Evolutionary conservation across 2,329 filamentous ascomycete genomes (phyloP).

Genomic region (Cryphonectria parasitica): DNA sequence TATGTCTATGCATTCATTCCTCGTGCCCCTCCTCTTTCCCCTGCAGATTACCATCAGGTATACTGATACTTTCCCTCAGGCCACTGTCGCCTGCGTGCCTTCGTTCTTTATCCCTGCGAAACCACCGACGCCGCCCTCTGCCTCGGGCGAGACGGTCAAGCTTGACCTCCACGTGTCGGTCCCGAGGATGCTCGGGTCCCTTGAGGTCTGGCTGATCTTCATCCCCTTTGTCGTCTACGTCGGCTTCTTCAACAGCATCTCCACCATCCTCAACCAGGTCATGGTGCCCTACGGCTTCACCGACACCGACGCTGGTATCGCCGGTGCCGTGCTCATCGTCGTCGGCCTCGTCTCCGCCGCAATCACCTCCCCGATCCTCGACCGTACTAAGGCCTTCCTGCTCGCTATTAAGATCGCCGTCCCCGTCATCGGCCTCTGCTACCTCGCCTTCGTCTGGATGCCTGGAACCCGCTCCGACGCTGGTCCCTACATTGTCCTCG

Average conservation of each 20-base stretch:
- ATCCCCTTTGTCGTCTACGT: constrained; percentile 84
- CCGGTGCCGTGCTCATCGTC: constrained; percentile 85
- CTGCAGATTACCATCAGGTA: not conserved
- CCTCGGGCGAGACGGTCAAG: constrained; percentile 66
- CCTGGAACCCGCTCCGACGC: constrained; percentile 63
- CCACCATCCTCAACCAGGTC: constrained; percentile 87
- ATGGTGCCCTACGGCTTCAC: constrained; percentile 83
- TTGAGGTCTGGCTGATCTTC: constrained; percentile 80
- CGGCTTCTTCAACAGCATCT: constrained; percentile 91
- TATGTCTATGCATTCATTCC: constrained; percentile 46
- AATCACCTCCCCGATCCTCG: constrained; percentile 78
- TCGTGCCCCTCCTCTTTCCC: not conserved
- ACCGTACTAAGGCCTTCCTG: constrained; percentile 81
- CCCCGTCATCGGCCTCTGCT: constrained; percentile 73
- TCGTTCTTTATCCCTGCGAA: constrained; percentile 78
- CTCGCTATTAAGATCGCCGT: constrained; percentile 72
- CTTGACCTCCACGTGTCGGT: constrained; percentile 55
- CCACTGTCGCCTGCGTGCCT: constrained; percentile 69
- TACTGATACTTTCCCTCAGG: constrained; percentile 42
- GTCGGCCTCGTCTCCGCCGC: constrained; percentile 81
- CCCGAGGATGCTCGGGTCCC: constrained; percentile 58
- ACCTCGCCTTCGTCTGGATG: constrained; percentile 82
- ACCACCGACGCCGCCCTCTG: constrained; percentile 77
- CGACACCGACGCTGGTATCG: constrained; percentile 85
- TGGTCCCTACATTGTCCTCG: constrained; percentile 75